phyloP scores from a whole-genome alignment of 2,329 filamentous ascomycete species.

The Ophiostoma piceae region DNA sequence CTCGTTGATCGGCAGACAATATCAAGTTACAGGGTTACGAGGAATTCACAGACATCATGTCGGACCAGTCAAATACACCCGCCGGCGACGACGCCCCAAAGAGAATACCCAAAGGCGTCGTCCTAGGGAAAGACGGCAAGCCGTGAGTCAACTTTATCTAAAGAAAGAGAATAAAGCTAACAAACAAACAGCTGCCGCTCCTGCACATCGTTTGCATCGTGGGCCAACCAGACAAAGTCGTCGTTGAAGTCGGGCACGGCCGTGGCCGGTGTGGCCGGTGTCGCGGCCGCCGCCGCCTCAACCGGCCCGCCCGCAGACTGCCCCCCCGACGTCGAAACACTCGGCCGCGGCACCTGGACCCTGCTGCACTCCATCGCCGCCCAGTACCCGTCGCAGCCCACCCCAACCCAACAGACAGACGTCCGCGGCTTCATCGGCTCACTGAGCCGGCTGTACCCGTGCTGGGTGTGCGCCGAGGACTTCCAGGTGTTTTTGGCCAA shows the following conservation, averaged over 20 bases:
- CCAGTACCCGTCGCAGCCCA: conserved; percentile 70
- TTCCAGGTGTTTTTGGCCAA: conserved; percentile 75
- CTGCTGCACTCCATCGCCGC: conserved; percentile 88
- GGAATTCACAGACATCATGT: conserved; percentile 10
- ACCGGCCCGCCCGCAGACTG: conserved; percentile 57
- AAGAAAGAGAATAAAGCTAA: conserved; percentile 46
- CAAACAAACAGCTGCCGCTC: conserved; percentile 63
- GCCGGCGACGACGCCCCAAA: conserved; percentile 38
- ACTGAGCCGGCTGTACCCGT: conserved; percentile 86
- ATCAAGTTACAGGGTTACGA: not conserved
- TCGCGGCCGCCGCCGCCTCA: conserved; percentile 30
- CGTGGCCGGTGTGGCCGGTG: conserved; percentile 29
- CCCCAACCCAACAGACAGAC: conserved; percentile 62
- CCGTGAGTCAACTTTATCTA: conserved; percentile 47
- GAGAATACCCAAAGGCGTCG: conserved; percentile 63
- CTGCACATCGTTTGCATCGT: conserved; percentile 63
- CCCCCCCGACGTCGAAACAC: conserved; percentile 79
- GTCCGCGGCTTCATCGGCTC: conserved; percentile 71
- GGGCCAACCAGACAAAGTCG: conserved; percentile 50
- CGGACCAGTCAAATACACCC: conserved; percentile 30
- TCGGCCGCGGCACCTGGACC: conserved; percentile 89
- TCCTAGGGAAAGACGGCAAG: conserved; percentile 76
- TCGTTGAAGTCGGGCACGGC: conserved; percentile 35
- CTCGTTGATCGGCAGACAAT: too few relatives aligned
- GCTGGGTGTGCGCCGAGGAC: conserved; percentile 91